phyloP scores from a whole-genome alignment of 805 yeast species.

The Cyberlindnera meyerae region DNA sequence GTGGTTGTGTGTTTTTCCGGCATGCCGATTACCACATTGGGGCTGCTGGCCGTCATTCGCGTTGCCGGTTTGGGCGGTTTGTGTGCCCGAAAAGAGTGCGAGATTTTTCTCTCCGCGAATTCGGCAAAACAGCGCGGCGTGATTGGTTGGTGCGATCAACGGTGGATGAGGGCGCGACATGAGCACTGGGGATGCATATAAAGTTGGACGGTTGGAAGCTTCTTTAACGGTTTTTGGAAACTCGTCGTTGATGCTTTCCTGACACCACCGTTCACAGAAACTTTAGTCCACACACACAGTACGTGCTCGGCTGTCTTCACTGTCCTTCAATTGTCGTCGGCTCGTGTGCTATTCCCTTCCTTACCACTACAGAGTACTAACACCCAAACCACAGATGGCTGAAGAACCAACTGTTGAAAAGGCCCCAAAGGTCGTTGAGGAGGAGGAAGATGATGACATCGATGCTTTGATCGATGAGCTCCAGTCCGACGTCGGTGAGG shows the following conservation, averaged over 20 bases:
- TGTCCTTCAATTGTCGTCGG: no score
- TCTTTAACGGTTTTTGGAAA: no score
- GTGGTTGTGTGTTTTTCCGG: no score
- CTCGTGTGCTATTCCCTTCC: no score
- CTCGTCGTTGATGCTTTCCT: no score
- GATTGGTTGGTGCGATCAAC: no score
- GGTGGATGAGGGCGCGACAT: no score
- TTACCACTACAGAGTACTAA: slow-evolving; percentile 6
- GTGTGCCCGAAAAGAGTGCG: neutral
- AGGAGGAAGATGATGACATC: slow-evolving; percentile 59
- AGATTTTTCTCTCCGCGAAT: neutral
- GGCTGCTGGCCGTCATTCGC: slow-evolving; percentile 4
- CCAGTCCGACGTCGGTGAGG: slow-evolving; percentile 59
- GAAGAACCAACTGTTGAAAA: slow-evolving; percentile 51
- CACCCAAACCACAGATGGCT: slow-evolving; percentile 19
- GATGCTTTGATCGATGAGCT: slow-evolving; percentile 73
- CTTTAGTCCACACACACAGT: no score
- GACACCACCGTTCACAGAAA: no score
- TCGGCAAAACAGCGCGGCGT: slow-evolving; percentile 1
- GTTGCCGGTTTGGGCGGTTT: slow-evolving; percentile 3
- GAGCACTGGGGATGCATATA: no score
- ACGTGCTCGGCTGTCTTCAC: no score
- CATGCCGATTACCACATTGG: slow-evolving; percentile 5
- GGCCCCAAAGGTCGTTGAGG: slow-evolving; percentile 45
- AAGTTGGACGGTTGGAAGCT: no score